A percentile compares a stretch with the other conserved stretches of the same genome.
phyloP scores from a whole-genome alignment of 2,329 filamentous ascomycete species.

The Pyrenophora seminiperda region DNA sequence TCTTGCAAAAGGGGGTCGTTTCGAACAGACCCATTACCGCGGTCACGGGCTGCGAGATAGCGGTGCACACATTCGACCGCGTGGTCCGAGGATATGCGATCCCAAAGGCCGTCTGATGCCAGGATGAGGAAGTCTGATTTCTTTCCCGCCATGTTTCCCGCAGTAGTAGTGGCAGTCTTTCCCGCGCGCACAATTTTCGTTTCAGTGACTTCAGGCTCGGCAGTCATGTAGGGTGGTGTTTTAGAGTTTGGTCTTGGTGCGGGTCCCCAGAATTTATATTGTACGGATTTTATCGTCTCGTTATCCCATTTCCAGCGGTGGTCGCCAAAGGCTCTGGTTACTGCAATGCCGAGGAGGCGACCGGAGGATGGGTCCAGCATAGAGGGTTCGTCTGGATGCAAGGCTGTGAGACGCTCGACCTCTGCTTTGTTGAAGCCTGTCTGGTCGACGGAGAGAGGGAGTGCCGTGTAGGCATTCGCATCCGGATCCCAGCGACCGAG shows the following conservation, averaged over 20 bases:
- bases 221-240: slow-evolving; percentile 71
- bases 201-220: slow-evolving; percentile 67
- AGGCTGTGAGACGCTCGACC: slow-evolving; percentile 57
- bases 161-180: background rate
- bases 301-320: slow-evolving; percentile 69
- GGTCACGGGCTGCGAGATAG: slow-evolving; percentile 57
- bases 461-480: slow-evolving; percentile 55
- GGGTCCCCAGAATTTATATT: slow-evolving; percentile 58
- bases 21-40: slow-evolving; percentile 24
- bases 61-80: slow-evolving; percentile 62
- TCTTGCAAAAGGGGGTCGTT: slow-evolving; percentile 21
- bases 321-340: slow-evolving; percentile 72
- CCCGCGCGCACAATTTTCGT: slow-evolving; percentile 55
- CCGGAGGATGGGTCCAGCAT: slow-evolving; percentile 61
- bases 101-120: slow-evolving; percentile 71
- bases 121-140: slow-evolving; percentile 65
- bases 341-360: slow-evolving; percentile 64
- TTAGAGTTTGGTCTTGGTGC: slow-evolving; percentile 51
- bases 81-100: slow-evolving; percentile 62
- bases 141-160: slow-evolving; percentile 28
- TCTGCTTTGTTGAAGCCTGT: slow-evolving; percentile 68
- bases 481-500: slow-evolving; percentile 59
- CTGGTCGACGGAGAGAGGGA: slow-evolving; percentile 67
- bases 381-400: slow-evolving; percentile 67
- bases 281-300: slow-evolving; percentile 53